phyloP scores from a whole-genome alignment of 176 grass and related monocot genomes.

The Carex myosuroides region DNA sequence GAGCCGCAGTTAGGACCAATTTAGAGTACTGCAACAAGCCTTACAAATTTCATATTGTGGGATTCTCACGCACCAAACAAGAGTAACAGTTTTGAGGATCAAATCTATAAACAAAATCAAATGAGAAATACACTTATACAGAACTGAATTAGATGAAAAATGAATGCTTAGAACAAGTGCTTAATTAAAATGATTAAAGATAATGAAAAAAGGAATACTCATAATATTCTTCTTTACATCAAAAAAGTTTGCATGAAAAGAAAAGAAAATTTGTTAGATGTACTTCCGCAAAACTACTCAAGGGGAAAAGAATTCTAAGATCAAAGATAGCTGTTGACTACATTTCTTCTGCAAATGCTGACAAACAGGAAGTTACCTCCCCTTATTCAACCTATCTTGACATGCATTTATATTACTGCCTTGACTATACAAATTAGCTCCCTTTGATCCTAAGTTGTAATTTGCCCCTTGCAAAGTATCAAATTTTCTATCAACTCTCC shows the following conservation, averaged over 20 bases:
- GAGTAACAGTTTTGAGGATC: background rate
- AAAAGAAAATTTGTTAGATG: background rate
- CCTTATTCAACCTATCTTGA: background rate
- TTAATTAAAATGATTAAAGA: background rate
- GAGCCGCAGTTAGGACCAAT: background rate
- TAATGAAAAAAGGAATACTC: background rate
- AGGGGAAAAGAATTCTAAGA: background rate
- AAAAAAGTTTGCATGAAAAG: background rate
- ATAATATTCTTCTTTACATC: no score
- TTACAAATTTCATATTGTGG: background rate
- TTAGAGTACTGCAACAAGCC: background rate
- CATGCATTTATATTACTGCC: background rate
- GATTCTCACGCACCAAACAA: background rate
- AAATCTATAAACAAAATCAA: background rate
- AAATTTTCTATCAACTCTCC: constrained; percentile 48
- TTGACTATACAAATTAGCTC: background rate
- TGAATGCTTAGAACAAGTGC: background rate
- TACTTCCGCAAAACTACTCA: background rate
- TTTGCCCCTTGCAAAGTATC: constrained; percentile 34
- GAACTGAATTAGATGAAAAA: background rate
- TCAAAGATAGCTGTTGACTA: background rate
- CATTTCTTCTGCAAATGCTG: background rate
- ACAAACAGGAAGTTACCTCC: background rate
- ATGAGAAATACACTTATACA: background rate
- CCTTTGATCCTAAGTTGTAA: background rate